Evolutionary conservation across 352 stramenopile genomes (phyloP), one percentile per base, ranked within the genome.

Genomic region (Peronosclerospora sorghi): DNA sequence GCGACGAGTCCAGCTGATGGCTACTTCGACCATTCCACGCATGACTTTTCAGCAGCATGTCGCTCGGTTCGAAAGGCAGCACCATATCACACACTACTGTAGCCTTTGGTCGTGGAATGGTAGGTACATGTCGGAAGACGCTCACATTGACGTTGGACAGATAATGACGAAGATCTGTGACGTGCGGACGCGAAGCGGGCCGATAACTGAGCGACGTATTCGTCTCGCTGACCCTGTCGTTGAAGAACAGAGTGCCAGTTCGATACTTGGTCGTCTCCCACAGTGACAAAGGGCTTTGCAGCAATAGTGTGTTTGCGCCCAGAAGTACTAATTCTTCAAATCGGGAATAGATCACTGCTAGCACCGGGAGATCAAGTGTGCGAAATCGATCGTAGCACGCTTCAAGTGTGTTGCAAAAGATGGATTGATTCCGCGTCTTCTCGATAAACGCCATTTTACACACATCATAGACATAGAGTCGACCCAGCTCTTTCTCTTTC

Each of bases 321-420:
- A 87, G 38, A 32, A 87, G 45, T 72, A 87, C 79, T 21, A 87
- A 36, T 48, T 87, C 65, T 18, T 72, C 54, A 26, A 87, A 87
- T n/a, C 55, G 60, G 8, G 75, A 85, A 45, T 71, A 79, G n/a
- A 76, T 41, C 32, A 87, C 34, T n/a, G 69, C 51, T 10, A 85
- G 49, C 32, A 80, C 15, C 51, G 81, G 81, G 45, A 85, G 62
- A 20, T 79, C 58, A 37, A 82, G 81, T 2, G 47, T 66, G 4
- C 67, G 57, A 35, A 71, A 83, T 1, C 48, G 44, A 1, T 55
- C 42, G 14, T 79, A 55, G 44, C 73, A 85, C 18, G 64, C 51
- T 15, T 48, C 41, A 4, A 83, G 23, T 13, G 55, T 60, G 26
- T 68, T 39, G 27, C 73, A 85, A 47, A 82, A 85, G 0, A 85